Percentiles rank a stretch among this genome's conserved stretches.
Evolutionary conservation across 768 basidiomycete species (phyloP).

Genomic region (Phlebiopsis flavidoalba): DNA sequence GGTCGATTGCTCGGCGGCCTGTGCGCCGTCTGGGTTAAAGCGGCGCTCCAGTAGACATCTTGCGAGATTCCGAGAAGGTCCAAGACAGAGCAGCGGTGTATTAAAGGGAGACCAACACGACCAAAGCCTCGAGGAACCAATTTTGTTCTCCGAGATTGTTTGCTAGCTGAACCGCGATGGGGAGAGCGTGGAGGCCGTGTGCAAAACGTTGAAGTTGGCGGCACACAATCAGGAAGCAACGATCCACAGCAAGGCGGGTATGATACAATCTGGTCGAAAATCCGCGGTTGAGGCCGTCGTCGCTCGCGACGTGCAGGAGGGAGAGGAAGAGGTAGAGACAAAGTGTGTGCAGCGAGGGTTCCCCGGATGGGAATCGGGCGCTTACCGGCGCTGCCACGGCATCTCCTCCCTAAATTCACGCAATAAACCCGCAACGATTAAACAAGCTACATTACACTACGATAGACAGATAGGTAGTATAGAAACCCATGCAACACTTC

Average conservation of each 20-base stretch:
- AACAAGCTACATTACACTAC: background rate
- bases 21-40: conserved; percentile 10
- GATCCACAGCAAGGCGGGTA: background rate
- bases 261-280: conserved; percentile 8
- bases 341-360: background rate
- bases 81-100: background rate
- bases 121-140: background rate
- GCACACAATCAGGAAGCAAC: background rate
- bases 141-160: background rate
- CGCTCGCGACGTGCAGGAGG: background rate
- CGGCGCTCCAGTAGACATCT: background rate
- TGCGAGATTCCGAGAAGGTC: background rate
- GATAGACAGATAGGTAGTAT: background rate
- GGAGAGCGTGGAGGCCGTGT: background rate
- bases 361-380: background rate
- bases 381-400: background rate
- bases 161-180: background rate
- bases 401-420: background rate
- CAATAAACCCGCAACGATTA: background rate
- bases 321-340: background rate
- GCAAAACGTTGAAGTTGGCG: background rate
- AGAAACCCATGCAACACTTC: background rate
- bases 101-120: background rate
- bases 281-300: background rate
- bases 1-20: conserved; percentile 9